Evolutionary conservation across 305 asterid species (phyloP).

Genomic region (Rubia balearica): DNA sequence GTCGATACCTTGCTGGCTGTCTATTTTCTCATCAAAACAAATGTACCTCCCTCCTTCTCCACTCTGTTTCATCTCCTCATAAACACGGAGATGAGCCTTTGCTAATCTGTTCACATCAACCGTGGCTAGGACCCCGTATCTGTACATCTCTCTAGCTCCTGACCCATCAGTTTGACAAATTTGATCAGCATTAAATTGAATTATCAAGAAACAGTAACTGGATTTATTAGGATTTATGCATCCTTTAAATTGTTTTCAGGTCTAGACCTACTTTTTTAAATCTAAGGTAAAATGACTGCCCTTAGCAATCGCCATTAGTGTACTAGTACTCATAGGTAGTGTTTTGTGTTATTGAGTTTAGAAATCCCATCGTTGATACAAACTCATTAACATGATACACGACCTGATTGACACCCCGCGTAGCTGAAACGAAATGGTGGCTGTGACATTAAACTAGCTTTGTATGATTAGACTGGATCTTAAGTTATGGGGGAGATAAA

Average conservation of each 20-base stretch:
- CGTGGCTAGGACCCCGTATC: conserved; percentile 51
- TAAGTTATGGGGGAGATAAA: no score
- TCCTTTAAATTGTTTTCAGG: neutral
- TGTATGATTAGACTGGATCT: no score
- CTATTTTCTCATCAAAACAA: conserved; percentile 55
- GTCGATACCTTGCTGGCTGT: conserved; percentile 40
- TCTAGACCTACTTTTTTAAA: no score
- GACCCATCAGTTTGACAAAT: neutral
- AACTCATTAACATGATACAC: neutral
- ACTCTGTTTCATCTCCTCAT: conserved; percentile 59
- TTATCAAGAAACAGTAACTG: neutral
- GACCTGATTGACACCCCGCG: neutral
- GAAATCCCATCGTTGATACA: neutral
- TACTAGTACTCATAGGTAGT: neutral
- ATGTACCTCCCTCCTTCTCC: conserved; percentile 51
- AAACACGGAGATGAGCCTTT: conserved; percentile 60
- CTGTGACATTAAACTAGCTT: neutral
- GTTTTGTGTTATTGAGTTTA: neutral
- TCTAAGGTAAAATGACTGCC: no score
- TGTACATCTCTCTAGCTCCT: conserved; percentile 65
- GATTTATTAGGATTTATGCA: neutral
- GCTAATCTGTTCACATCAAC: conserved; percentile 53
- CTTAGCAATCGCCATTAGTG: neutral
- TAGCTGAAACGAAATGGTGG: neutral
- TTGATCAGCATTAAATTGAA: neutral